Percentiles rank a stretch among this genome's conserved stretches.
phyloP scores from a whole-genome alignment of 352 stramenopile species.

The Globisporangium echinulatum region DNA sequence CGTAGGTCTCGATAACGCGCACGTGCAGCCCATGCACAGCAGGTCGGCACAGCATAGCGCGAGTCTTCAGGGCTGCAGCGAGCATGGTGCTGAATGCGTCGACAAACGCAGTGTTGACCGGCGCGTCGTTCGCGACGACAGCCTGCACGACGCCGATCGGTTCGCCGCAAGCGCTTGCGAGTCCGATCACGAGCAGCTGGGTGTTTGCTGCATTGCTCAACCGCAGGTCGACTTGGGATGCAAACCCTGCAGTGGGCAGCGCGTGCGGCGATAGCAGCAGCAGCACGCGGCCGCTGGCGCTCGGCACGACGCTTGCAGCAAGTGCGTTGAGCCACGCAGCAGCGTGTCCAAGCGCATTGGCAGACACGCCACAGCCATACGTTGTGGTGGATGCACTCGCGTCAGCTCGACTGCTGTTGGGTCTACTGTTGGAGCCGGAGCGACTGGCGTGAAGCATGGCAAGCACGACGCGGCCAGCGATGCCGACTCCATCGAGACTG shows the following conservation, averaged over 20 bases:
- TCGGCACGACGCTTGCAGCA: conserved; percentile 6
- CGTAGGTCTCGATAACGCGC: conserved; percentile 3
- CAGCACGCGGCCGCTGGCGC: conserved; percentile 13
- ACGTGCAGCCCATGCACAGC: conserved; percentile 7
- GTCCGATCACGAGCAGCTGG: conserved; percentile 13
- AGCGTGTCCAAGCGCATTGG: too few species aligned
- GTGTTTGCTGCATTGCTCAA: neutral
- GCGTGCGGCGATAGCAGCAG: conserved; percentile 9
- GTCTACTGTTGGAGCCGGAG: too few species aligned
- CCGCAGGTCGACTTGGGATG: conserved; percentile 13
- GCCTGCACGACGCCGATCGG: conserved; percentile 16
- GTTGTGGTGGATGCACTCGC: too few species aligned
- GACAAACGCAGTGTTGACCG: conserved; percentile 12
- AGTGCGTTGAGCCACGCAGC: too few species aligned
- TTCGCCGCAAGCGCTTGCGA: conserved; percentile 4
- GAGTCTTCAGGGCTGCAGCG: conserved; percentile 11
- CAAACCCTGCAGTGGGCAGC: conserved; percentile 4
- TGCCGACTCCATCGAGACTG: conserved; percentile 3
- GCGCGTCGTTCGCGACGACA: conserved; percentile 1
- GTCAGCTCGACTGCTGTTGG: too few species aligned
- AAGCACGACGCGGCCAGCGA: conserved; percentile 7
- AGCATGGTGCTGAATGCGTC: conserved; percentile 16
- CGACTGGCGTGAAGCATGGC: conserved; percentile 1
- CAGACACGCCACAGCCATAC: too few species aligned
- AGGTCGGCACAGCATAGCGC: conserved; percentile 11